Conservation (phyloP, 495 filamentous ascomycete genomes). For the Barbatosphaeria neglecta region DNA sequence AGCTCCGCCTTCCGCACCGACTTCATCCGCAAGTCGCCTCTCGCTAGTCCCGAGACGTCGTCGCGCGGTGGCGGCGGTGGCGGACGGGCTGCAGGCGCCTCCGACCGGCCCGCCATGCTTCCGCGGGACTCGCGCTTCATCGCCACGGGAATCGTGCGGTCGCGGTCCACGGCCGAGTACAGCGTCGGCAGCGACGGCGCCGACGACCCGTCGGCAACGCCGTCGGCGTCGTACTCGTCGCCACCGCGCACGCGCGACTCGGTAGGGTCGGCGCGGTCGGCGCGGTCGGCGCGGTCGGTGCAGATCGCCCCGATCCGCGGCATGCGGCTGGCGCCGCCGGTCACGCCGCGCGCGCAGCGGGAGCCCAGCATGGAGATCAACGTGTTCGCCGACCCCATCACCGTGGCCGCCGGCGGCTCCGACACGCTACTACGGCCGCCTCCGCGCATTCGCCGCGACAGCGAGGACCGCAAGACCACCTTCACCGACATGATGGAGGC, state of each 20-base stretch:
- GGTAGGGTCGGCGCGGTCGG: too few relatives aligned
- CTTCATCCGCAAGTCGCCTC: constrained; percentile 17
- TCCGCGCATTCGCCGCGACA: constrained; percentile 10
- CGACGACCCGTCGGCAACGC: not conserved
- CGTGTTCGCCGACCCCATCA: constrained; percentile 53
- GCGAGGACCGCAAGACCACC: constrained; percentile 37
- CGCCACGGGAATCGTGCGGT: not conserved
- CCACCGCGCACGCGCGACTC: not conserved
- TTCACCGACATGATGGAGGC: constrained; percentile 56
- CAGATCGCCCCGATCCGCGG: constrained; percentile 2
- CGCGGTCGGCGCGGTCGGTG: too few relatives aligned
- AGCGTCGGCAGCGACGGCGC: not conserved
- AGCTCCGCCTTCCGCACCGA: constrained; percentile 19
- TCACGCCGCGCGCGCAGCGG: constrained; percentile 22
- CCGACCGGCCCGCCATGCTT: not conserved
- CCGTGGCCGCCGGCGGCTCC: constrained; percentile 11
- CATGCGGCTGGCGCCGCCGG: constrained; percentile 7
- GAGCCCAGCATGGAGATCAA: constrained; percentile 58
- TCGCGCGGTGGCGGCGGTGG: constrained; percentile 4
- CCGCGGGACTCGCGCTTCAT: constrained; percentile 8
- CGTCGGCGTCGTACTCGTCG: not conserved
- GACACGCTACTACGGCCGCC: not conserved
- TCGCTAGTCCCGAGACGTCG: constrained; percentile 8
- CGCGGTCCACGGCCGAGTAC: constrained; percentile 1
- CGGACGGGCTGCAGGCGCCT: too few relatives aligned